phyloP scores from a whole-genome alignment of 2,329 filamentous ascomycete genomes.

The Zymoseptoria ardabiliae region DNA sequence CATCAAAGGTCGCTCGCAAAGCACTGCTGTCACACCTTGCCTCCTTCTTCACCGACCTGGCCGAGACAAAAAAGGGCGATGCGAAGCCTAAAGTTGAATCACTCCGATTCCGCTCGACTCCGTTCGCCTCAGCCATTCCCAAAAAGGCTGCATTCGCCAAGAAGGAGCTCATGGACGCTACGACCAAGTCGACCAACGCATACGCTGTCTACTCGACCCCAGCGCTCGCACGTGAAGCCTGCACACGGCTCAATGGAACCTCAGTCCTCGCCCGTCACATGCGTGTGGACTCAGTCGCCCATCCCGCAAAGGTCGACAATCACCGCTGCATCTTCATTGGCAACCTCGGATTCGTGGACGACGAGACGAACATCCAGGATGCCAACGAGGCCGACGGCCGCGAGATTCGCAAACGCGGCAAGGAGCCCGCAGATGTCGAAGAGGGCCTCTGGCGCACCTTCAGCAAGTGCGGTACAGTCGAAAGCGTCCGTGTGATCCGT shows the following conservation, averaged over 20 bases:
- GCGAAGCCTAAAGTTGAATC: constrained; percentile 72
- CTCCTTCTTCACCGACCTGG: constrained; percentile 59
- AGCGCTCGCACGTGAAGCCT: constrained; percentile 67
- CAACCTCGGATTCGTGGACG: constrained; percentile 92
- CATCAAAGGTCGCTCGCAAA: constrained; percentile 74
- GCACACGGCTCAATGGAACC: constrained; percentile 72
- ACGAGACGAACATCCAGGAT: constrained; percentile 63
- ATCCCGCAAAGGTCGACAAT: constrained; percentile 75
- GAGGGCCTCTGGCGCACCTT: constrained; percentile 88
- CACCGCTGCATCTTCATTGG: constrained; percentile 92
- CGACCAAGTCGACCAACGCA: constrained; percentile 87
- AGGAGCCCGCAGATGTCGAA: constrained; percentile 71
- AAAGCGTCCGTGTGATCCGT: constrained; percentile 86
- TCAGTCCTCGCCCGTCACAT: constrained; percentile 80
- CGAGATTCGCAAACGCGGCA: constrained; percentile 61
- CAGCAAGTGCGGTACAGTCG: constrained; percentile 68
- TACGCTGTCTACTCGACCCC: constrained; percentile 81
- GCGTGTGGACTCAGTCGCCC: constrained; percentile 82
- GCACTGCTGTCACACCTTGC: constrained; percentile 66
- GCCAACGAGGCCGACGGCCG: constrained; percentile 55
- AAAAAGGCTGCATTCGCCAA: constrained; percentile 94
- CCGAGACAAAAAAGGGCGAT: constrained; percentile 37
- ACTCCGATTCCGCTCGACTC: constrained; percentile 86
- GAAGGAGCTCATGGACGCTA: constrained; percentile 81
- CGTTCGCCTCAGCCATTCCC: constrained; percentile 73